These are phyloP conservation scores for Candida manassasensis DNA, from an alignment of 805 yeast genomes.

Conservation along the genomic window DNA sequence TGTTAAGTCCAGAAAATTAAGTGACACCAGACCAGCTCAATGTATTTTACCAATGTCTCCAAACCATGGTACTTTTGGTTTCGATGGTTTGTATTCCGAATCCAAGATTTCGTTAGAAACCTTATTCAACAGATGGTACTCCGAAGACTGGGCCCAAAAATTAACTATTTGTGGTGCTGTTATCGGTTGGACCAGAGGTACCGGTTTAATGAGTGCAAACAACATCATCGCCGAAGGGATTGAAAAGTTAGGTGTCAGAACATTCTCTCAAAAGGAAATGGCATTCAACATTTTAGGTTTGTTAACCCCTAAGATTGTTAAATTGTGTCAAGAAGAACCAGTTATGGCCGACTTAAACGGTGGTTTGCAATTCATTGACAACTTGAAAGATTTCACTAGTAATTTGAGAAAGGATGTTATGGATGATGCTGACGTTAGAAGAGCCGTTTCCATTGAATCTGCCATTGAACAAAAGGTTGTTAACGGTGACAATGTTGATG, in stretches of 20 bases:
- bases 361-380: conserved; percentile 91
- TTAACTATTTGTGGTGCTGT: conserved; percentile 97
- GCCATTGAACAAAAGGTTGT: conserved; percentile 83
- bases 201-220: conserved; percentile 97
- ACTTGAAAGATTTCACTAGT: conserved; percentile 83
- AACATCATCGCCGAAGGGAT: conserved; percentile 97
- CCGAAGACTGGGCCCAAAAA: conserved; percentile 94
- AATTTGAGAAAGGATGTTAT: conserved; percentile 70
- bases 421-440: conserved; percentile 86
- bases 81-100: conserved; percentile 97
- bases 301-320: conserved; percentile 78
- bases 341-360: conserved; percentile 98
- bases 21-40: conserved; percentile 97
- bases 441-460: conserved; percentile 92
- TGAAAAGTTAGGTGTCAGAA: conserved; percentile 92
- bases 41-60: conserved; percentile 95
- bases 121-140: conserved; percentile 96
- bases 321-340: conserved; percentile 87
- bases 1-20: conserved; percentile 77
- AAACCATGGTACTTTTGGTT: conserved; percentile 98
- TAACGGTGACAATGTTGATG: conserved; percentile 83
- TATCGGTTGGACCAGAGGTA: conserved; percentile 99
- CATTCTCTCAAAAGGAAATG: conserved; percentile 98
- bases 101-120: conserved; percentile 95
- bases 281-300: conserved; percentile 96